Evolutionary conservation across 2,329 filamentous ascomycete genomes (phyloP).

Genomic region (Cadophora sp.): DNA sequence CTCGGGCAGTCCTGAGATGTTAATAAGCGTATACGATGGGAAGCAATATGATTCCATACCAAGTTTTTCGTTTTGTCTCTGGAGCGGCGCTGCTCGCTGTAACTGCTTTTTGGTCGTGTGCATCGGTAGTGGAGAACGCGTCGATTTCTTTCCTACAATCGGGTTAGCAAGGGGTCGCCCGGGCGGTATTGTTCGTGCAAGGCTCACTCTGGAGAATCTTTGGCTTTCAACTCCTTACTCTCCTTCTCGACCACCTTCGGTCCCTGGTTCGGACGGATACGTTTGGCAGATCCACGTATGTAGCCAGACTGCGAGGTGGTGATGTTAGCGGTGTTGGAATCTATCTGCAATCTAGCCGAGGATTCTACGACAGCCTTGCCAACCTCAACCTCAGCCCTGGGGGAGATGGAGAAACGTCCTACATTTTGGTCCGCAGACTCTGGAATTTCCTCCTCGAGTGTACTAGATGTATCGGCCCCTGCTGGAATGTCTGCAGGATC

Average conservation of each 20-base stretch:
- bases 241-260: not conserved
- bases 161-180: not conserved
- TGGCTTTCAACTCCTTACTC: not conserved
- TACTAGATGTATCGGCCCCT: not conserved
- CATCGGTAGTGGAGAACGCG: slow-evolving; percentile 12
- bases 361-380: slow-evolving; percentile 20
- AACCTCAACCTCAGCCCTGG: slow-evolving; percentile 4
- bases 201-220: not conserved
- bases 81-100: slow-evolving; percentile 7
- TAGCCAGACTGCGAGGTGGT: slow-evolving; percentile 10
- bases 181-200: no score
- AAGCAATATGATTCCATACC: slow-evolving; percentile 1
- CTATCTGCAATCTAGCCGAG: slow-evolving; percentile 20
- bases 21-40: not conserved
- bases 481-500: not conserved
- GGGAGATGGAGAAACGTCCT: slow-evolving; percentile 7
- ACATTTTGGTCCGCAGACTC: not conserved
- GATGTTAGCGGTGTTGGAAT: slow-evolving; percentile 23
- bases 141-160: slow-evolving; percentile 17
- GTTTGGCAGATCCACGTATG: not conserved
- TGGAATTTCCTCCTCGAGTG: slow-evolving; percentile 8
- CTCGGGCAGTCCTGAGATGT: slow-evolving; percentile 7
- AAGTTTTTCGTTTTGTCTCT: not conserved
- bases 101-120: slow-evolving; percentile 13
- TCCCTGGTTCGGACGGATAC: not conserved